Conservation (phyloP, 768 basidiomycete genomes). For the Gyrodon lividus region DNA sequence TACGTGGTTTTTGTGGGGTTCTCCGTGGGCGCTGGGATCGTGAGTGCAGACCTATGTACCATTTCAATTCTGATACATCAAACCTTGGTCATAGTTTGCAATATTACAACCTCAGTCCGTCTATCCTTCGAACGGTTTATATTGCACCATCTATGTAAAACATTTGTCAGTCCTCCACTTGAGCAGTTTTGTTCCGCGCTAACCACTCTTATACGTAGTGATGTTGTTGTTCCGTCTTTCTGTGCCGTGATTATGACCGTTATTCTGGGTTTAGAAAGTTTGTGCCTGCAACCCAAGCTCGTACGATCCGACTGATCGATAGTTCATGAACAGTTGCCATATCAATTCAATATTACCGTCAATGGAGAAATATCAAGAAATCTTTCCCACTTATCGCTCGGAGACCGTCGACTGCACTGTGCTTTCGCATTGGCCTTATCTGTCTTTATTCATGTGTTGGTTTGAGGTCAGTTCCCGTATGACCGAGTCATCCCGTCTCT, state of each 20-base stretch:
- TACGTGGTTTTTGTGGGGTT: slow-evolving; percentile 45
- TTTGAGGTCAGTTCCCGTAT: slow-evolving; percentile 37
- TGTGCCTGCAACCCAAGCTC: background rate
- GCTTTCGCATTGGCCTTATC: slow-evolving; percentile 43
- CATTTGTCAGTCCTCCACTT: slow-evolving; percentile 35
- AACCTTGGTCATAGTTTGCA: slow-evolving; percentile 16
- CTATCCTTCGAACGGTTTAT: slow-evolving; percentile 42
- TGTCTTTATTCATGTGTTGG: slow-evolving; percentile 44
- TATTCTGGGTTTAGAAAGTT: slow-evolving; percentile 49
- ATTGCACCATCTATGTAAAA: slow-evolving; percentile 41
- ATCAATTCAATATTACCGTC: slow-evolving; percentile 41
- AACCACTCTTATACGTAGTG: slow-evolving; percentile 21
- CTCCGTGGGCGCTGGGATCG: slow-evolving; percentile 36
- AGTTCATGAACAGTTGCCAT: slow-evolving; percentile 38
- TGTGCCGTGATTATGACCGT: slow-evolving; percentile 40
- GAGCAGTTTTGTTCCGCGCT: slow-evolving; percentile 8
- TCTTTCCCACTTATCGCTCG: slow-evolving; percentile 42
- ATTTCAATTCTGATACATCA: slow-evolving; percentile 12
- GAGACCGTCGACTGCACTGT: slow-evolving; percentile 36
- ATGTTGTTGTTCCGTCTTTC: slow-evolving; percentile 42
- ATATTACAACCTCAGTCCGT: slow-evolving; percentile 15
- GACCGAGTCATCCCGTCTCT: background rate
- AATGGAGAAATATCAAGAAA: slow-evolving; percentile 36
- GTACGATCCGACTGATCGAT: slow-evolving; percentile 3
- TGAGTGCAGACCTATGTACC: slow-evolving; percentile 26